These are phyloP conservation scores for Gossypium trilobum DNA, from an alignment of 441 rosid species.

Conservation along the genomic window DNA sequence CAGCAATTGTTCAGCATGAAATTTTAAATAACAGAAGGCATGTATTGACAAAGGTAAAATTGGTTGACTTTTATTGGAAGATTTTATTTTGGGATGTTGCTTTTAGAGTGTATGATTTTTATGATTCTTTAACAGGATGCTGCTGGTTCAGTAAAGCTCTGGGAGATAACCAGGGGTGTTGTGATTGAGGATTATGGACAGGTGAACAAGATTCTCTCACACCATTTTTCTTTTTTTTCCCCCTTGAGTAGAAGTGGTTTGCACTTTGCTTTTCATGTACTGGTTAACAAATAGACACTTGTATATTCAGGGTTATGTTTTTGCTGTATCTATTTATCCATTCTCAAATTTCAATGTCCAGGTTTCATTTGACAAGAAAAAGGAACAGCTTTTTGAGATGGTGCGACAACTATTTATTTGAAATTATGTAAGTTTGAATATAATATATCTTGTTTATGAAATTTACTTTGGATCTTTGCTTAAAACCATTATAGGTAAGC, in stretches of 20 bases:
- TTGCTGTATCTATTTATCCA: neutral
- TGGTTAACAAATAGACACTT: neutral
- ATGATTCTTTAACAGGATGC: conserved; percentile 51
- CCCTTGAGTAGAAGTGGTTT: neutral
- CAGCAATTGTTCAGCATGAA: conserved; percentile 92
- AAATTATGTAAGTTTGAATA: neutral
- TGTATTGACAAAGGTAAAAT: conserved; percentile 81
- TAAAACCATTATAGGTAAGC: conserved; percentile 56
- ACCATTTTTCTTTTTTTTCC: neutral
- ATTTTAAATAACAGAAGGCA: conserved; percentile 89
- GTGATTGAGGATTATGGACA: conserved; percentile 87
- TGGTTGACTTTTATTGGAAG: neutral
- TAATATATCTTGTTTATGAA: neutral
- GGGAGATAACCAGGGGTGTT: conserved; percentile 87
- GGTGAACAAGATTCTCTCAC: conserved; percentile 32
- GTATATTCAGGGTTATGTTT: neutral
- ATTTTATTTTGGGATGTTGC: conserved; percentile 10
- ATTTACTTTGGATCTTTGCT: conserved; percentile 17
- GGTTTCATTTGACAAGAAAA: conserved; percentile 89
- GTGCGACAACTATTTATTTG: conserved; percentile 29
- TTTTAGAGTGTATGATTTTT: conserved; percentile 8
- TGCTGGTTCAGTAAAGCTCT: conserved; percentile 83
- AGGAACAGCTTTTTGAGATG: conserved; percentile 86
- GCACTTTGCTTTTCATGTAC: neutral
- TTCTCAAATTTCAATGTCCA: conserved; percentile 26